Base-by-base conservation (phyloP, 1,284 basidiomycete genomes). In the Mycena citricolor region DNA sequence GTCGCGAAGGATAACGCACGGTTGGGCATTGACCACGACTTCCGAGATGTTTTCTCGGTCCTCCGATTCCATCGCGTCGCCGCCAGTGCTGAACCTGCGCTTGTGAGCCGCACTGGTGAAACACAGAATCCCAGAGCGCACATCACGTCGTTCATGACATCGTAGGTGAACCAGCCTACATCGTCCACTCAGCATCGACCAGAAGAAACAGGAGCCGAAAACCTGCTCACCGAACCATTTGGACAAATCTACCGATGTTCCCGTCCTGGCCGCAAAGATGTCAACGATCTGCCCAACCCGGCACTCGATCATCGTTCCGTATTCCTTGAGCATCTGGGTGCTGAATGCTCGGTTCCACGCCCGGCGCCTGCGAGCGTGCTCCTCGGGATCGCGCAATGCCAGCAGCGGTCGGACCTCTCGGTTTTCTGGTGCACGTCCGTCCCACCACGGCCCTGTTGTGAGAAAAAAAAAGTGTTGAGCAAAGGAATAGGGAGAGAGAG, bases 281-380 rank as follows among this genome's bases (percentile, higher is more conserved):
- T 63, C 57, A 2, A 65, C 55, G 7, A 75, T 56, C 44, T 72
- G 65, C 12, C 36, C 50, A 8, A 62, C 60, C 14, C 69, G 59
- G 22, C 48, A 47, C 19, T 54, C 46, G 38, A 73, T 52, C 17
- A 68, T 47, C 0, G 63, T 62, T 37, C 68, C 58, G 42, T 72
- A 74, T 21, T 64, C 66, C 47, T 58, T 66, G 13, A 74, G 47
- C 8, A 69, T 57, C 14, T 60, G 54, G 5, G 61, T 57, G 38
- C 59, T 65, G 50, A 74, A 69, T 6, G 64, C 72, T 28, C 62
- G 60, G 44, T 63, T 67, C 73, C 73, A 75, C 6, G 63, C 62
- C 42, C 61, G 63, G 19, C 73, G 67, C 24, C 65, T 54, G 8
- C 61, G 59, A 2, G 63, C 58, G 48, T 75, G 73, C 21, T 63